phyloP scores from a whole-genome alignment of 148 eudicot species.

The Mesembryanthemum crystallinum region DNA sequence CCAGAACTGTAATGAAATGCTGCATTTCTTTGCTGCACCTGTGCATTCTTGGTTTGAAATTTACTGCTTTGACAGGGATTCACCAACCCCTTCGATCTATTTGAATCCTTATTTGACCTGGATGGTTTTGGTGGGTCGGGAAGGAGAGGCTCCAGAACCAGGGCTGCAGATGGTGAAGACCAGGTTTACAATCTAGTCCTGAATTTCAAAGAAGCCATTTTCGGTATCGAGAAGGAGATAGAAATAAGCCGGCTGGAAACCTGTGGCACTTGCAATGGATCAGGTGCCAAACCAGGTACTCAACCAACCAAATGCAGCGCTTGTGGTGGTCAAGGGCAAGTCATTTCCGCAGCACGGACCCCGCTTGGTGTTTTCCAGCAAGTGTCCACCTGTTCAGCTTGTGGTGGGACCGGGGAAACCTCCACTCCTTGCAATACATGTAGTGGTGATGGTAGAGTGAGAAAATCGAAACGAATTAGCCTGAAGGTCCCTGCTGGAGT shows the following conservation, averaged over 20 bases:
- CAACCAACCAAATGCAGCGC: slow-evolving; percentile 58
- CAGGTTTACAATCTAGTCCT: slow-evolving; percentile 71
- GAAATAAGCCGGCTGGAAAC: slow-evolving; percentile 71
- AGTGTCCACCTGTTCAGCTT: slow-evolving; percentile 79
- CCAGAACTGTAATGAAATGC: not conserved
- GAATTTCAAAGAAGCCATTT: slow-evolving; percentile 89
- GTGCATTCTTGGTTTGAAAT: slow-evolving; percentile 5
- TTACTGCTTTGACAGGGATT: slow-evolving; percentile 60
- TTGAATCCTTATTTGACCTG: slow-evolving; percentile 81
- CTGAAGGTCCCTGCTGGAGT: slow-evolving; percentile 94
- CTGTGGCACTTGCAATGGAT: slow-evolving; percentile 86
- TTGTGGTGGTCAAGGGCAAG: slow-evolving; percentile 96
- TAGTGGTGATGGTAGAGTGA: slow-evolving; percentile 76
- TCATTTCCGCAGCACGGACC: slow-evolving; percentile 77
- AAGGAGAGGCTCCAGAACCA: slow-evolving; percentile 69
- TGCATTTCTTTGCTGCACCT: not conserved
- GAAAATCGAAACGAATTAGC: slow-evolving; percentile 74
- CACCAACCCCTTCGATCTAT: slow-evolving; percentile 91
- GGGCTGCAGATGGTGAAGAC: slow-evolving; percentile 86
- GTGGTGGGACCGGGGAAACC: slow-evolving; percentile 73
- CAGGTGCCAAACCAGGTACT: slow-evolving; percentile 93
- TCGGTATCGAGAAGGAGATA: slow-evolving; percentile 86
- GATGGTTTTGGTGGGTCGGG: slow-evolving; percentile 62
- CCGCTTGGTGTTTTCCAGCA: slow-evolving; percentile 95
- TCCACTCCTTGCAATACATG: slow-evolving; percentile 84